phyloP scores from a whole-genome alignment of 495 filamentous ascomycete species.

The Elaphomyces granulatus region DNA sequence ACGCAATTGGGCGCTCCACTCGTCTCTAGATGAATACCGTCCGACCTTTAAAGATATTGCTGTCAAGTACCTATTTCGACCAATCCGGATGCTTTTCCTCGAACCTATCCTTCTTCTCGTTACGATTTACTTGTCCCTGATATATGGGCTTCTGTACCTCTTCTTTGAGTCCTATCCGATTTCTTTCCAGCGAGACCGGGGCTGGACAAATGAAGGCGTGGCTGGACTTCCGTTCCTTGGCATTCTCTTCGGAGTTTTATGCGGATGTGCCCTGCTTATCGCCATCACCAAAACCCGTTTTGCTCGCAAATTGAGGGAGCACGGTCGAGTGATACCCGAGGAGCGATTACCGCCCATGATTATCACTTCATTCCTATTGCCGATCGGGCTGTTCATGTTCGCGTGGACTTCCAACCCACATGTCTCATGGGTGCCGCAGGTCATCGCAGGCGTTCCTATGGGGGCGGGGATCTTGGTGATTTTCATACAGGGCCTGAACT shows the following conservation, averaged over 20 bases:
- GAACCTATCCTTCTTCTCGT: slow-evolving; percentile 47
- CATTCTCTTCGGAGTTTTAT: slow-evolving; percentile 40
- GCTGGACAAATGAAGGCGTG: slow-evolving; percentile 33
- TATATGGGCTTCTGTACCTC: slow-evolving; percentile 52
- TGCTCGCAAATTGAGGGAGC: slow-evolving; percentile 30
- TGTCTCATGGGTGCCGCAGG: slow-evolving; percentile 34
- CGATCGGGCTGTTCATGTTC: slow-evolving; percentile 49
- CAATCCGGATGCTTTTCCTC: slow-evolving; percentile 41
- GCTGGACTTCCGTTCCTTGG: slow-evolving; percentile 46
- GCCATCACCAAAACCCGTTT: slow-evolving; percentile 38
- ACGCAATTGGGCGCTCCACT: slow-evolving; percentile 46
- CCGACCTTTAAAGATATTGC: slow-evolving; percentile 32
- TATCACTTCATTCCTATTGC: slow-evolving; percentile 38
- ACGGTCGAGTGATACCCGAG: slow-evolving; percentile 41
- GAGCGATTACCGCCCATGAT: slow-evolving; percentile 45
- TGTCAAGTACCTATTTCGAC: slow-evolving; percentile 41
- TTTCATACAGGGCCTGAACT: slow-evolving; percentile 47
- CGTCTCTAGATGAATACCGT: slow-evolving; percentile 41
- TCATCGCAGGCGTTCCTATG: slow-evolving; percentile 35
- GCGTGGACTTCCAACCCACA: slow-evolving; percentile 40
- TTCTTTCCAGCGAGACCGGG: slow-evolving; percentile 39
- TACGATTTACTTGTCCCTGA: slow-evolving; percentile 34
- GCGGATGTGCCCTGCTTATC: slow-evolving; percentile 34
- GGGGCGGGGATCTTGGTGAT: slow-evolving; percentile 42
- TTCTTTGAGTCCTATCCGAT: slow-evolving; percentile 47